phyloP scores from a whole-genome alignment of 768 basidiomycete genomes.

The Candolleomyces eurysporus region DNA sequence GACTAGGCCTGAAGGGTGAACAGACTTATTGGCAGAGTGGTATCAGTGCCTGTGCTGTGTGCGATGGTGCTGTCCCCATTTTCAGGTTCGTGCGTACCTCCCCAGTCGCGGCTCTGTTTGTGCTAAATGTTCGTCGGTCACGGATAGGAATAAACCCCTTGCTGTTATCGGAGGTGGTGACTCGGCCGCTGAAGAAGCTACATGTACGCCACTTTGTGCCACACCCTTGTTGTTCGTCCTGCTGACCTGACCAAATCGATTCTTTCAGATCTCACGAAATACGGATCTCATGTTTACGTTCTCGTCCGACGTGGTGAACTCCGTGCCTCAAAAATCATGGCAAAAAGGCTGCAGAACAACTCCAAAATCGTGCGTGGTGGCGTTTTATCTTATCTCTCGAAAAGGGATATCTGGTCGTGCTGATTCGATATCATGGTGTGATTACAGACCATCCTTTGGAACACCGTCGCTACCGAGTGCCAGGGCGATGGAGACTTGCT shows the following conservation, averaged over 20 bases:
- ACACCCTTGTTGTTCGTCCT: not conserved
- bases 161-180: constrained; percentile 99
- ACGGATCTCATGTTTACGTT: constrained; percentile 95
- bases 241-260: constrained; percentile 3
- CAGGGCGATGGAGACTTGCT: constrained; percentile 94
- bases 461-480: constrained; percentile 91
- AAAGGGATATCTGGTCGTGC: not conserved
- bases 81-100: constrained; percentile 57
- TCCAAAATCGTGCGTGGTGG: constrained; percentile 75
- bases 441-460: constrained; percentile 78
- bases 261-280: constrained; percentile 84
- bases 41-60: constrained; percentile 97
- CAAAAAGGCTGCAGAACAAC: constrained; percentile 83
- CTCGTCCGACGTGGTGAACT: constrained; percentile 92
- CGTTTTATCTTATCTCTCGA: not conserved
- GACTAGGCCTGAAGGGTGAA: constrained; percentile 88
- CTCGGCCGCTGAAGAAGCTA: constrained; percentile 97
- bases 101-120: not conserved
- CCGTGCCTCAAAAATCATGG: constrained; percentile 98
- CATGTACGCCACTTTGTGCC: constrained; percentile 84
- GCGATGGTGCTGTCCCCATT: constrained; percentile 98
- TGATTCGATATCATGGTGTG: not conserved
- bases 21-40: constrained; percentile 98
- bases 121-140: not conserved
- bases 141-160: constrained; percentile 80